These are phyloP conservation scores for Fusarium fujikuroi DNA, from an alignment of 2,329 filamentous ascomycete species.

Conservation along the genomic window DNA sequence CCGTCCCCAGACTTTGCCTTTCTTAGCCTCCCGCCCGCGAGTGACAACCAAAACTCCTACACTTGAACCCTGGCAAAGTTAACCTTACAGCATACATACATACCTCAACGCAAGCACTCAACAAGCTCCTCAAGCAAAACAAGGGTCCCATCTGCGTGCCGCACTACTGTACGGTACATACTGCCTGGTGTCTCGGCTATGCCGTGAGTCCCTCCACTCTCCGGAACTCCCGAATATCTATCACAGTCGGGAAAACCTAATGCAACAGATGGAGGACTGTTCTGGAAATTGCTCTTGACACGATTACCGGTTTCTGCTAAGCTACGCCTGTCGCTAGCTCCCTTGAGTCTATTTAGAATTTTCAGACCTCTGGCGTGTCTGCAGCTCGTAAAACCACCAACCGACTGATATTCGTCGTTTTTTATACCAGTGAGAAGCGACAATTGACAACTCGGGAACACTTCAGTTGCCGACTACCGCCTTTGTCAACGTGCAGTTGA, in stretches of 20 bases:
- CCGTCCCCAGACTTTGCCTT: slow-evolving; percentile 21
- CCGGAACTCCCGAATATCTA: slow-evolving; percentile 27
- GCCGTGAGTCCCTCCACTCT: slow-evolving; percentile 25
- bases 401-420: not conserved
- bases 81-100: not conserved
- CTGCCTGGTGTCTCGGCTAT: slow-evolving; percentile 25
- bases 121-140: not conserved
- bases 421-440: not conserved
- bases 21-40: not conserved
- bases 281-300: not conserved
- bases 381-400: not conserved
- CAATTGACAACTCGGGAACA: not conserved
- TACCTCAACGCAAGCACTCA: slow-evolving; percentile 15
- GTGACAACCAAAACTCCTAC: slow-evolving; percentile 4
- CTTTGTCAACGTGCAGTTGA: not conserved
- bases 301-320: not conserved
- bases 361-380: not conserved
- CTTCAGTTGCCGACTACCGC: not conserved
- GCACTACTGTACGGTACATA: slow-evolving; percentile 7
- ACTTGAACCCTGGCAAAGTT: slow-evolving; percentile 19
- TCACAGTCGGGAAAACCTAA: not conserved
- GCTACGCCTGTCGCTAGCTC: not conserved
- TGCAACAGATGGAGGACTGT: not conserved
- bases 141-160: slow-evolving; percentile 16
- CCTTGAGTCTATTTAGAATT: slow-evolving; percentile 9